phyloP scores from a whole-genome alignment of 2,329 filamentous ascomycete genomes.

The Aureobasidium subglaciale region DNA sequence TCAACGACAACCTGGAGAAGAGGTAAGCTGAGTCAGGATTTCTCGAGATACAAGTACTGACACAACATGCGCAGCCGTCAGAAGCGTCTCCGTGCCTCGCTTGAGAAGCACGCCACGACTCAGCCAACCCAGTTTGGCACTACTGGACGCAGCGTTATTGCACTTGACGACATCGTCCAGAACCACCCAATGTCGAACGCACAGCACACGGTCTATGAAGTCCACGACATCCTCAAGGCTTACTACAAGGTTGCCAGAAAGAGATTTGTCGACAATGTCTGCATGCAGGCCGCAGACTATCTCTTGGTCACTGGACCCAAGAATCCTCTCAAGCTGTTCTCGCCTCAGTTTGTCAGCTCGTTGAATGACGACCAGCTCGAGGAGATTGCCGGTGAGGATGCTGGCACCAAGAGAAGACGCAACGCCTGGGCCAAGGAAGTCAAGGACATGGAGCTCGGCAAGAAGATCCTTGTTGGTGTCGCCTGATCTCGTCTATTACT shows the following conservation, averaged over 20 bases:
- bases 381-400: slow-evolving; percentile 53
- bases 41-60: neutral
- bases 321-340: slow-evolving; percentile 49
- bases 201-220: slow-evolving; percentile 40
- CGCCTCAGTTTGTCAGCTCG: slow-evolving; percentile 42
- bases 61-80: slow-evolving; percentile 18
- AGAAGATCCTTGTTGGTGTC: slow-evolving; percentile 13
- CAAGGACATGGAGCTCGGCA: slow-evolving; percentile 24
- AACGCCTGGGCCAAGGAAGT: slow-evolving; percentile 41
- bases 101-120: slow-evolving; percentile 14
- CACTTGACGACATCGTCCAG: slow-evolving; percentile 20
- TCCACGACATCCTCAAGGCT: slow-evolving; percentile 53
- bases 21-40: slow-evolving; percentile 21
- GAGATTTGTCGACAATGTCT: slow-evolving; percentile 58
- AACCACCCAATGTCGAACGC: slow-evolving; percentile 30
- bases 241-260: slow-evolving; percentile 58
- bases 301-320: slow-evolving; percentile 44
- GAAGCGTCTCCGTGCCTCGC: slow-evolving; percentile 14
- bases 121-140: neutral
- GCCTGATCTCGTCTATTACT: neutral
- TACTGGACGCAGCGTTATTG: slow-evolving; percentile 15
- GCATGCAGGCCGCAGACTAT: slow-evolving; percentile 50
- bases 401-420: slow-evolving; percentile 34
- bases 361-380: slow-evolving; percentile 46
- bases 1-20: slow-evolving; percentile 41